Evolutionary conservation across 306 rosid genomes (phyloP).

Genomic region (cucumber (Cucumis sativus)): DNA sequence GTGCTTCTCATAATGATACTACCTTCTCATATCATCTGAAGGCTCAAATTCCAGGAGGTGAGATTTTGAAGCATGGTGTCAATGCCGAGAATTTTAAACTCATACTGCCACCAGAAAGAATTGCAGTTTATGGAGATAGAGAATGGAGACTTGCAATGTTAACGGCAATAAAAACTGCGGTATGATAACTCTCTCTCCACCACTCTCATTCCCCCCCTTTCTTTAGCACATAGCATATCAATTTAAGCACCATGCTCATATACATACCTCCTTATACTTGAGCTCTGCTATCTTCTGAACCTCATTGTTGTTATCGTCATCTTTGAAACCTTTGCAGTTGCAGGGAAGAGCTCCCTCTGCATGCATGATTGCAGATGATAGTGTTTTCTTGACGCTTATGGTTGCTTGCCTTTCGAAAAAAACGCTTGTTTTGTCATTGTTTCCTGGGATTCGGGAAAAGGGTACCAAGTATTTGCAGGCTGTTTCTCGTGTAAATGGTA

Average conservation of each 20-base stretch:
- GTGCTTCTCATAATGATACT: slow-evolving; percentile 52
- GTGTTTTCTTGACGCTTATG: slow-evolving; percentile 59
- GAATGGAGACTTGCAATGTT: slow-evolving; percentile 63
- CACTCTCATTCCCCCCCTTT: not conserved
- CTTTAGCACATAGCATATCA: not conserved
- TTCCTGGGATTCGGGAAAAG: slow-evolving; percentile 59
- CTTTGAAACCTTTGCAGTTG: slow-evolving; percentile 26
- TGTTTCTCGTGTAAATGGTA: slow-evolving; percentile 43
- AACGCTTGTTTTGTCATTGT: slow-evolving; percentile 40
- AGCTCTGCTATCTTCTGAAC: not conserved
- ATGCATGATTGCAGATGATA: slow-evolving; percentile 77
- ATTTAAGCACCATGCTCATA: not conserved
- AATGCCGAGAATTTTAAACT: slow-evolving; percentile 34
- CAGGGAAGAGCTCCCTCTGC: slow-evolving; percentile 47
- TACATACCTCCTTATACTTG: not conserved
- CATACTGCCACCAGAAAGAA: slow-evolving; percentile 62
- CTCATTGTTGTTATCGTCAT: not conserved
- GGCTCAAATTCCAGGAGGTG: slow-evolving; percentile 19
- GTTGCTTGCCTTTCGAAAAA: slow-evolving; percentile 42
- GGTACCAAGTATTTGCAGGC: slow-evolving; percentile 60
- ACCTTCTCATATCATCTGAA: slow-evolving; percentile 50
- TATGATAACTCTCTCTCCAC: slow-evolving; percentile 9
- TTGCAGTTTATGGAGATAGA: slow-evolving; percentile 61
- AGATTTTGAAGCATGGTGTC: slow-evolving; percentile 22
- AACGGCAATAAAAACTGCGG: slow-evolving; percentile 37